These are phyloP conservation scores for Botryotinia convoluta DNA, from an alignment of 2,329 filamentous ascomycete genomes.

Conservation along the genomic window DNA sequence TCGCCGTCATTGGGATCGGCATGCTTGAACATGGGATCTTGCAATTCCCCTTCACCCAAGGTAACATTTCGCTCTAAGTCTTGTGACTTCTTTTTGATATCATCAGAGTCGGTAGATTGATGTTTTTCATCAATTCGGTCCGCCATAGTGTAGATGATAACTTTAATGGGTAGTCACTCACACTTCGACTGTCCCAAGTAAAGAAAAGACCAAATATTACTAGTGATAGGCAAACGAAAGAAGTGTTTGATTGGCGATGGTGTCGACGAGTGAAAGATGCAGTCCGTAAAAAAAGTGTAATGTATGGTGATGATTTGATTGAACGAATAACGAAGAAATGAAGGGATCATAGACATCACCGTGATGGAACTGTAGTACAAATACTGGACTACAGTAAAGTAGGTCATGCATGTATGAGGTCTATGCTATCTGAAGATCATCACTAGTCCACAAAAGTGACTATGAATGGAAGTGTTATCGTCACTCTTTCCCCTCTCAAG, in stretches of 20 bases:
- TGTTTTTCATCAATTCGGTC: not conserved
- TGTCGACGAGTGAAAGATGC: not conserved
- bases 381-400: not conserved
- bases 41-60: conserved; percentile 27
- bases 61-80: conserved; percentile 25
- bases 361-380: not conserved
- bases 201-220: not conserved
- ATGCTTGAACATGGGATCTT: conserved; percentile 37
- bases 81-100: conserved; percentile 24
- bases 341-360: too few species aligned
- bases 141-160: not conserved
- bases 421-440: not conserved
- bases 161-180: not conserved
- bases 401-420: too few species aligned
- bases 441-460: not conserved
- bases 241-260: not conserved
- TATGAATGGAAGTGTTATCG: not conserved
- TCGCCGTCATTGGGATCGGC: conserved; percentile 44
- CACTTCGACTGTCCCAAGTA: too few species aligned
- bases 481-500: not conserved
- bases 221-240: not conserved
- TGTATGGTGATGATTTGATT: not conserved
- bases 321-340: not conserved
- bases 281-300: not conserved
- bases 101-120: not conserved